Conservation (phyloP, 148 eudicot species). For the Rhododendron williamsianum region DNA sequence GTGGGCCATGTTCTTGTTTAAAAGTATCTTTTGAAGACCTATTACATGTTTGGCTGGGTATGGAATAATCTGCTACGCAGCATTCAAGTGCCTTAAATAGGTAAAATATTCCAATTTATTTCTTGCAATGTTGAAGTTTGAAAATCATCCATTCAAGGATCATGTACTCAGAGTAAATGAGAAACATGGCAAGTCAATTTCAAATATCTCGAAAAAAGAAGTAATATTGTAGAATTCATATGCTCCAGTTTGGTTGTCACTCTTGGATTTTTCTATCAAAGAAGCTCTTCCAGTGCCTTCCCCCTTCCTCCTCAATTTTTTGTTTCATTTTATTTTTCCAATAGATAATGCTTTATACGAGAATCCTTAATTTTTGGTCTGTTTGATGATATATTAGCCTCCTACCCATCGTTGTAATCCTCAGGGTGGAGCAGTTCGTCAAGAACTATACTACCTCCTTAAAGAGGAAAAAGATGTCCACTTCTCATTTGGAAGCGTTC, state of each 20-base stretch:
- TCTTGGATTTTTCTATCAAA: not conserved
- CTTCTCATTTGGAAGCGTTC: conserved; percentile 77
- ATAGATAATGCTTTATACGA: not conserved
- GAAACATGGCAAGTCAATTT: conserved; percentile 2
- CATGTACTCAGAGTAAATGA: not conserved
- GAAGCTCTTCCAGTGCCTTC: not conserved
- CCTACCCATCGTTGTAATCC: not conserved
- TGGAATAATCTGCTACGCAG: not conserved
- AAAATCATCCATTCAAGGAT: not conserved
- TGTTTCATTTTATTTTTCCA: not conserved
- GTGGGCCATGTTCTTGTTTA: not conserved
- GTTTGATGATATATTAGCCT: not conserved
- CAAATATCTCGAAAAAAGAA: not conserved
- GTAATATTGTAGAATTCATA: not conserved
- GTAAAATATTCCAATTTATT: not conserved
- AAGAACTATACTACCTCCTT: conserved; percentile 79
- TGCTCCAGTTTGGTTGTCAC: not conserved
- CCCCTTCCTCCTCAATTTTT: not conserved
- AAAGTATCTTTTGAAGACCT: not conserved
- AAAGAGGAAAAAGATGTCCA: conserved; percentile 84
- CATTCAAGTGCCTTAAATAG: not conserved
- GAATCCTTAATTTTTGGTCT: not conserved
- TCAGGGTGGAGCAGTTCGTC: conserved; percentile 87
- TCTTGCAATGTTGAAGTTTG: not conserved
- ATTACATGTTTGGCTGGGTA: not conserved